A percentile compares a stretch with the other conserved stretches of the same genome.
Evolutionary conservation across 192 early-diverging fungal genomes (phyloP).

Genomic region (Coemansia sp.): DNA sequence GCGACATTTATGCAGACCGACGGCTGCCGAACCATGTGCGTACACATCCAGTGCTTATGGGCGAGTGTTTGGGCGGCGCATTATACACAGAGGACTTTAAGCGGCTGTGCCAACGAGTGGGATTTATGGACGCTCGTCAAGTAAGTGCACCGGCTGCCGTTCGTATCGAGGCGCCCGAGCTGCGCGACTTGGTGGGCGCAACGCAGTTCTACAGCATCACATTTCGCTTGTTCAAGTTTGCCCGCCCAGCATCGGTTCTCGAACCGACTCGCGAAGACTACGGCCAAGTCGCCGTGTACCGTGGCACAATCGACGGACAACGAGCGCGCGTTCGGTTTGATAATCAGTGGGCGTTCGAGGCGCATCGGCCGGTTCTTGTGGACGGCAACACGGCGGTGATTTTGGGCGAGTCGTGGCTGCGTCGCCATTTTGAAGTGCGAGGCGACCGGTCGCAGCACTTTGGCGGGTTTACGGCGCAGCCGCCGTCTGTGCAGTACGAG

Average conservation of each 20-base stretch:
- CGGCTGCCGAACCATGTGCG: slow-evolving; percentile 39
- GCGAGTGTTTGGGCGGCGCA: slow-evolving; percentile 51
- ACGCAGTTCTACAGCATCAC: slow-evolving; percentile 54
- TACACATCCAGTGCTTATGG: slow-evolving; percentile 43
- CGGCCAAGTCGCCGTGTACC: slow-evolving; percentile 44
- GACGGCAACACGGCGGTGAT: slow-evolving; percentile 49
- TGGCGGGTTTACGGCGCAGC: slow-evolving; percentile 28
- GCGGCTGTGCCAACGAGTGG: slow-evolving; percentile 29
- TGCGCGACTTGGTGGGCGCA: slow-evolving; percentile 44
- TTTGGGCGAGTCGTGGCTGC: slow-evolving; percentile 49
- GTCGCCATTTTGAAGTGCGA: slow-evolving; percentile 40
- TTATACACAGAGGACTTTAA: slow-evolving; percentile 46
- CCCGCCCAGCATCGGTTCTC: slow-evolving; percentile 36
- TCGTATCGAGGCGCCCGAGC: slow-evolving; percentile 44
- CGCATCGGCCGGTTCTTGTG: slow-evolving; percentile 34
- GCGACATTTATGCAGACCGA: slow-evolving; percentile 51
- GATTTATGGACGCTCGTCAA: slow-evolving; percentile 30
- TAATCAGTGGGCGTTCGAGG: slow-evolving; percentile 40
- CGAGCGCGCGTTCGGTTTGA: slow-evolving; percentile 30
- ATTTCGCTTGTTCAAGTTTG: slow-evolving; percentile 53
- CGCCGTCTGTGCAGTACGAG: slow-evolving; percentile 35
- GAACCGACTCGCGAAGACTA: slow-evolving; percentile 53
- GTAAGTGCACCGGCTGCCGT: slow-evolving; percentile 33
- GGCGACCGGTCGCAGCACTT: slow-evolving; percentile 53
- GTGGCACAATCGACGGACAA: slow-evolving; percentile 47